Percentiles rank a stretch among this genome's conserved stretches.
Evolutionary conservation across 306 rosid species (phyloP).

Genomic region (Cucumis cinereus): DNA sequence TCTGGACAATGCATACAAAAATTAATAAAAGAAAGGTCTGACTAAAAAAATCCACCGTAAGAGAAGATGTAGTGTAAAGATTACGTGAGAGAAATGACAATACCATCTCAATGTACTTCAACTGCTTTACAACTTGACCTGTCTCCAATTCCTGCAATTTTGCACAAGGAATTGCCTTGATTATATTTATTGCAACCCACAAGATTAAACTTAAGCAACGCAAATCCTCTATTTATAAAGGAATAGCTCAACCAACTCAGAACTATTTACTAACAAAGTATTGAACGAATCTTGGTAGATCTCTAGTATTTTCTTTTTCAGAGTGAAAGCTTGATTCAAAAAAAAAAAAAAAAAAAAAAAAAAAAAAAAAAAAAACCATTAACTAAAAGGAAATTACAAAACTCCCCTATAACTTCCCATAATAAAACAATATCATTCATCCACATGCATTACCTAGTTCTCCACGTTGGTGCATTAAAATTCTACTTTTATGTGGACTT

Average conservation of each 20-base stretch:
- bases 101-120: constrained; percentile 76
- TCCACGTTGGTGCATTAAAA: neutral
- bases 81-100: constrained; percentile 3
- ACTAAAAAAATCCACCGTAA: neutral
- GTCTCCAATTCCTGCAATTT: constrained; percentile 70
- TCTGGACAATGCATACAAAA: no score
- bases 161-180: neutral
- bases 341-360: neutral
- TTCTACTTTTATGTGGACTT: no score
- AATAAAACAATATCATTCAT: neutral
- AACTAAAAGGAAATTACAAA: neutral
- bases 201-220: no score
- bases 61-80: neutral
- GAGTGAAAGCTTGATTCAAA: neutral
- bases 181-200: neutral
- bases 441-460: neutral
- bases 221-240: neutral
- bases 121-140: constrained; percentile 54
- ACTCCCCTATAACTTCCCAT: neutral
- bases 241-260: neutral
- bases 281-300: neutral
- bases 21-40: neutral
- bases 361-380: neutral
- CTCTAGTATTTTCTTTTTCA: neutral
- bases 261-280: neutral